Percentiles rank a stretch among this genome's conserved stretches.
Conservation (phyloP, 2,329 filamentous ascomycete genomes). For the Lomentospora prolificans region DNA sequence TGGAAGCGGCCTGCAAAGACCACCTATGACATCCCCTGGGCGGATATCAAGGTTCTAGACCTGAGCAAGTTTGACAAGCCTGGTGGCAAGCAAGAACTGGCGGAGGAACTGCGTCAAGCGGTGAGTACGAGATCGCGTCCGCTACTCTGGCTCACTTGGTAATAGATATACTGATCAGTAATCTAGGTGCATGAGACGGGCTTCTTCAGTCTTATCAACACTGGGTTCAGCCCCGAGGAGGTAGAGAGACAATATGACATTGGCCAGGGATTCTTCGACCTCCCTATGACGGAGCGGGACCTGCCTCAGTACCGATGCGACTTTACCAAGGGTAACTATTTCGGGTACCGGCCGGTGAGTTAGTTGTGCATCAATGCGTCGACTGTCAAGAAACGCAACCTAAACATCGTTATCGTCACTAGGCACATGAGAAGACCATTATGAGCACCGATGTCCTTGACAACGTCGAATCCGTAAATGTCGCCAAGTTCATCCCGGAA, state of each 20-base stretch:
- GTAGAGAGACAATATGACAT: constrained; percentile 44
- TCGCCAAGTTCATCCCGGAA: constrained; percentile 37
- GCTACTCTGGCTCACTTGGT: constrained; percentile 12
- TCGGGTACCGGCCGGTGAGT: constrained; percentile 31
- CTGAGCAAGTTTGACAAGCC: constrained; percentile 36
- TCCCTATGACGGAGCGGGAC: constrained; percentile 33
- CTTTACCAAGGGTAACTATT: constrained; percentile 35
- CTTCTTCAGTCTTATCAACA: constrained; percentile 46
- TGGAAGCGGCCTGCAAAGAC: constrained; percentile 21
- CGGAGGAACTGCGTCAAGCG: constrained; percentile 41
- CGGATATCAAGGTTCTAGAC: constrained; percentile 44
- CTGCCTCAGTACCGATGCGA: constrained; percentile 38
- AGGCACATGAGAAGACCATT: constrained; percentile 23
- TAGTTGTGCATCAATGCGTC: neutral
- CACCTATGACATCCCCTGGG: constrained; percentile 26
- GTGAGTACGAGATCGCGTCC: constrained; percentile 16
- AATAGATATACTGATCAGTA: neutral
- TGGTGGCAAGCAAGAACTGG: constrained; percentile 39
- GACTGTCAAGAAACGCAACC: neutral
- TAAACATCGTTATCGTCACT: neutral
- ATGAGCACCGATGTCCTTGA: constrained; percentile 24
- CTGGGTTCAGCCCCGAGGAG: constrained; percentile 39
- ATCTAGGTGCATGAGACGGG: constrained; percentile 23
- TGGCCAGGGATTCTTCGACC: constrained; percentile 39
- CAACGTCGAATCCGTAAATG: constrained; percentile 44